Conservation (phyloP, 441 rosid species). For the Mallotus repandus region DNA sequence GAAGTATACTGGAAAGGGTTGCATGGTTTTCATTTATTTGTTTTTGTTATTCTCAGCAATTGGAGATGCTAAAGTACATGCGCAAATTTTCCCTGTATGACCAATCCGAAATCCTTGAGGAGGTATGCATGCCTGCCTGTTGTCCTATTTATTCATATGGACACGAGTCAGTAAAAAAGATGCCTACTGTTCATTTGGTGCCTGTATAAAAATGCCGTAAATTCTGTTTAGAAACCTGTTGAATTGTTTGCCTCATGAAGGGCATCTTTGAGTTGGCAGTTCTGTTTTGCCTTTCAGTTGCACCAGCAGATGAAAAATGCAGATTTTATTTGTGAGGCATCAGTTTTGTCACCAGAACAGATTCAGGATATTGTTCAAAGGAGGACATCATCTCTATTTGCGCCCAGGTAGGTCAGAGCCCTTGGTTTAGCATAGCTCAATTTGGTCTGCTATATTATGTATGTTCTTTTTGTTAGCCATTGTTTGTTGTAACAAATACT, state of each 20-base stretch:
- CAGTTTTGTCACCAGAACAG: constrained; percentile 55
- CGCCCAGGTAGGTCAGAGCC: constrained; percentile 29
- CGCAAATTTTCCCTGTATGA: constrained; percentile 65
- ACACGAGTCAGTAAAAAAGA: background rate
- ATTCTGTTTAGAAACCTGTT: background rate
- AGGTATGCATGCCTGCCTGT: constrained; percentile 33
- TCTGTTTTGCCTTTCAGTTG: constrained; percentile 39
- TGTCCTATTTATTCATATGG: background rate
- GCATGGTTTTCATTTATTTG: background rate
- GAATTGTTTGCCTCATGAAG: background rate
- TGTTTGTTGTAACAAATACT: background rate
- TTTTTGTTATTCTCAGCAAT: constrained; percentile 48
- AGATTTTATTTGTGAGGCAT: constrained; percentile 50
- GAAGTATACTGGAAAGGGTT: constrained; percentile 4
- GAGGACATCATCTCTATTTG: constrained; percentile 55
- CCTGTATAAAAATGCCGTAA: background rate
- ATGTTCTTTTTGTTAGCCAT: background rate
- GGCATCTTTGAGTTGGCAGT: too few relatives aligned
- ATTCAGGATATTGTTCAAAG: constrained; percentile 59
- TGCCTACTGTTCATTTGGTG: background rate
- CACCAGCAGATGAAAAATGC: constrained; percentile 57
- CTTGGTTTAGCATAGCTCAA: background rate
- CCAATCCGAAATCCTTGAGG: constrained; percentile 68
- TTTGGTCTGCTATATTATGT: background rate
- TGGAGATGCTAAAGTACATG: constrained; percentile 85